Base-by-base conservation (phyloP, 2,329 filamentous ascomycete genomes). In the Colletotrichum paranaense region DNA sequence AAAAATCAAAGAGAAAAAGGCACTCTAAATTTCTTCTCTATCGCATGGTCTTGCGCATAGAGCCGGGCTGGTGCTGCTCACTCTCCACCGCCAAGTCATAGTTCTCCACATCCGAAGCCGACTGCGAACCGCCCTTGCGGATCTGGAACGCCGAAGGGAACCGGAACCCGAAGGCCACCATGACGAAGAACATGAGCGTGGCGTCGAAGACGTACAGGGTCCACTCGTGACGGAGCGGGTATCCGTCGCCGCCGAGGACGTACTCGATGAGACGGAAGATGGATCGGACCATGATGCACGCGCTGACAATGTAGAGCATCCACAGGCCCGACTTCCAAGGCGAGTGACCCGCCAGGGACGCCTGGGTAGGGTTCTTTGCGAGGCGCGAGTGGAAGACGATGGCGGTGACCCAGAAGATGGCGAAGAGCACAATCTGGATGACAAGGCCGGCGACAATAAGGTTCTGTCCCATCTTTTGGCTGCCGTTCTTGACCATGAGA, bases 141-240 rank as follows among this genome's bases (percentile, higher is more conserved):
- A 70, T 65, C 70, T 70, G 70, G 46, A 73, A 70, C 4, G 66
- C 67, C 38, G 66, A 62, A 42, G 72, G 72, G 46, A 74, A 77
- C 56, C 73, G 65, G 67, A 66, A 73, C 30, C 64, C 76, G 78
- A 88, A 83, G 71, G 90, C 76, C n/a, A 83, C 79, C 19, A 82
- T 82, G 76, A 90, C 90, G 60, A 77, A 42, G 1, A 90, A 76
- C 89, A 91, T 91, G 11, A 89, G 78, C 0, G 77, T 75, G 1
- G 84, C 86, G 79, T 91, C 89, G 67, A 91, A 91, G 28, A 90
- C 82, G 76, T 88, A 90, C 74, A 91, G 91, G 79, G 86, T 90
- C 84, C 85, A 88, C 78, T 91, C 89, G 75, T 89, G 87, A n/a
- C 86, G 83, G 26, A 90, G 76, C 6, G 84, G 28, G 83, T 80